Base-by-base conservation (phyloP, 2,329 filamentous ascomycete genomes). In the Verticillium longisporum region DNA sequence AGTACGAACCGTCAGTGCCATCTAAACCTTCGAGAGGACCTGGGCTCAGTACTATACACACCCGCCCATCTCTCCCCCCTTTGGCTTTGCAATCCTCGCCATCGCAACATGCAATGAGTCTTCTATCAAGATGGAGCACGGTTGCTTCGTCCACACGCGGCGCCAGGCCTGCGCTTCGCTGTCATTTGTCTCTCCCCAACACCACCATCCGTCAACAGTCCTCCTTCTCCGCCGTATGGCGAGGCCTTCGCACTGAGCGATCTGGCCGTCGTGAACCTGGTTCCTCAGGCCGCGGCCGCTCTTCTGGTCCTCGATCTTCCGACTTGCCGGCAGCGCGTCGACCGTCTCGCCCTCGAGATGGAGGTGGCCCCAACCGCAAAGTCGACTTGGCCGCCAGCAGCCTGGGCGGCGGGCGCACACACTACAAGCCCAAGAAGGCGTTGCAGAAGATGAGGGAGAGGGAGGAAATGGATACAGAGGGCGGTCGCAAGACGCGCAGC, bases 191-290 rank as follows among this genome's bases (percentile, higher is more conserved):
- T 50, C 34, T 36, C 31, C 31, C 38, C 41, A 33, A n/a, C 45
- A 32, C 14, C 18, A 55, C 31, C 31, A 53, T 32, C 50, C n/a
- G 41, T 1, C 32, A 56, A 2, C 50, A 54, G 21, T 66, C 66
- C 10, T 67, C 65, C 53, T 80, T 91, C 62, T 89, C 88, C 10
- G 88, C 88, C 54, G 92, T 92, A 68, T 83, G 86, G 65, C 79
- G 82, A 55, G 89, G 89, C 14, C 78, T 91, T 60, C 84, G 86
- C 66, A 79, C 68, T 67, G 71, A 63, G 71, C 21, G 33, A 14
- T 18, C 61, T 67, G 67, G 63, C 56, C 62, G 65, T 7, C 64
- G 60, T 60, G n/a, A 58, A 18, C 32, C 54, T 7, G 54, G 32
- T 15, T 55, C 54, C 13, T 13, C 32, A n/a, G 45, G 45, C n/a